Conservation (phyloP, 192 early-diverging fungal genomes). For the Coemansia sp. region DNA sequence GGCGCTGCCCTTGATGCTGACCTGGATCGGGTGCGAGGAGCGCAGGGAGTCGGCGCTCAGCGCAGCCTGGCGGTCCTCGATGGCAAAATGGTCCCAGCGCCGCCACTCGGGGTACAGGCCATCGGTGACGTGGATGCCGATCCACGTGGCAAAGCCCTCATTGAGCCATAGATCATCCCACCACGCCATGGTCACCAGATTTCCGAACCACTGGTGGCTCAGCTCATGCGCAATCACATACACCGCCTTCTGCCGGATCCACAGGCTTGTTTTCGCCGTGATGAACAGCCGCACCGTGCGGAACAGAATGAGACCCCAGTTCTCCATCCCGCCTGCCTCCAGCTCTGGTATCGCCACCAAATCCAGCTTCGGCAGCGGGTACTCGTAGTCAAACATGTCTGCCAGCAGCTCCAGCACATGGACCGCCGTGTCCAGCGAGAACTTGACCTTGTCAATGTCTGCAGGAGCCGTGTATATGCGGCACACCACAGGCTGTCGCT, state of each 20-base stretch:
- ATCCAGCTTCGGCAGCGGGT: constrained; percentile 74
- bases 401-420: constrained; percentile 68
- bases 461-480: constrained; percentile 72
- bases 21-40: constrained; percentile 82
- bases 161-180: constrained; percentile 80
- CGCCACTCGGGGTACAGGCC: constrained; percentile 78
- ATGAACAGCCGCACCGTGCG: constrained; percentile 69
- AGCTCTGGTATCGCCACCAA: constrained; percentile 80
- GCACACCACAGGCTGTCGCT: constrained; percentile 49
- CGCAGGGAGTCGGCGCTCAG: constrained; percentile 74
- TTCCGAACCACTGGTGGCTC: constrained; percentile 85
- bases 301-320: constrained; percentile 85
- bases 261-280: constrained; percentile 55
- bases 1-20: constrained; percentile 63
- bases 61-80: constrained; percentile 62
- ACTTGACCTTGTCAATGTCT: constrained; percentile 62
- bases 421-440: constrained; percentile 69
- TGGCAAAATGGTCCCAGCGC: constrained; percentile 72
- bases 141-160: constrained; percentile 86
- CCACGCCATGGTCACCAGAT: constrained; percentile 79
- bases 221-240: constrained; percentile 79
- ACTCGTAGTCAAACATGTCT: constrained; percentile 66
- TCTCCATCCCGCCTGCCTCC: constrained; percentile 81
- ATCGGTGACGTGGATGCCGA: constrained; percentile 69
- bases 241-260: constrained; percentile 61